These are phyloP conservation scores for Rhizopogon sp. DNA, from an alignment of 768 basidiomycete species.

Conservation along the genomic window DNA sequence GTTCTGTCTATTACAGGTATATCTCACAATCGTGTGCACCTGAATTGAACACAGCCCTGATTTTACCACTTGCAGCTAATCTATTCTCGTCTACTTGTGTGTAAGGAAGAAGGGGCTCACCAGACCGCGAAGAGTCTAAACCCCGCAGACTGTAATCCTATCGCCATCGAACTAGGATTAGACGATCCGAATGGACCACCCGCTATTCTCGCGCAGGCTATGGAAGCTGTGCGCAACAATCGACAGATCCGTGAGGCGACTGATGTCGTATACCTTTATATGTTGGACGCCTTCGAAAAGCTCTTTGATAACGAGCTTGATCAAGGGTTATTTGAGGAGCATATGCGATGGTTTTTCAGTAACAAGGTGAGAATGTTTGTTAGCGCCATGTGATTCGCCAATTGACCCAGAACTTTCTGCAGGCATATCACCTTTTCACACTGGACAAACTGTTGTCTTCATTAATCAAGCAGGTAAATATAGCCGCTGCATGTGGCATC, in stretches of 20 bases:
- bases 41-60: slow-evolving; percentile 6
- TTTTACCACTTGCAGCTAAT: slow-evolving; percentile 53
- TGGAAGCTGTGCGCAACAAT: slow-evolving; percentile 49
- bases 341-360: slow-evolving; percentile 92
- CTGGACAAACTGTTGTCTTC: slow-evolving; percentile 88
- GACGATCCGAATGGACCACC: slow-evolving; percentile 79
- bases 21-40: slow-evolving; percentile 2
- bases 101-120: slow-evolving; percentile 75
- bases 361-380: slow-evolving; percentile 54
- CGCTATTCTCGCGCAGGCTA: slow-evolving; percentile 58
- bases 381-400: neutral
- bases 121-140: slow-evolving; percentile 65
- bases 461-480: slow-evolving; percentile 84
- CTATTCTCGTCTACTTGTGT: slow-evolving; percentile 81
- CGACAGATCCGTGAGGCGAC: slow-evolving; percentile 40
- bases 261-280: slow-evolving; percentile 81
- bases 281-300: slow-evolving; percentile 88
- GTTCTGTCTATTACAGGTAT: slow-evolving; percentile 81
- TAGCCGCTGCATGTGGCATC: neutral
- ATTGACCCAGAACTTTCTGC: slow-evolving; percentile 27
- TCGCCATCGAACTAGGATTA: slow-evolving; percentile 79
- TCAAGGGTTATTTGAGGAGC: slow-evolving; percentile 89
- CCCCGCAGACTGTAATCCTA: slow-evolving; percentile 67
- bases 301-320: slow-evolving; percentile 93
- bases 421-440: slow-evolving; percentile 92